A percentile compares a stretch with the other conserved stretches of the same genome.
These are phyloP conservation scores for Simplicillium sp. DNA, from an alignment of 2,329 filamentous ascomycete genomes.

Conservation along the genomic window DNA sequence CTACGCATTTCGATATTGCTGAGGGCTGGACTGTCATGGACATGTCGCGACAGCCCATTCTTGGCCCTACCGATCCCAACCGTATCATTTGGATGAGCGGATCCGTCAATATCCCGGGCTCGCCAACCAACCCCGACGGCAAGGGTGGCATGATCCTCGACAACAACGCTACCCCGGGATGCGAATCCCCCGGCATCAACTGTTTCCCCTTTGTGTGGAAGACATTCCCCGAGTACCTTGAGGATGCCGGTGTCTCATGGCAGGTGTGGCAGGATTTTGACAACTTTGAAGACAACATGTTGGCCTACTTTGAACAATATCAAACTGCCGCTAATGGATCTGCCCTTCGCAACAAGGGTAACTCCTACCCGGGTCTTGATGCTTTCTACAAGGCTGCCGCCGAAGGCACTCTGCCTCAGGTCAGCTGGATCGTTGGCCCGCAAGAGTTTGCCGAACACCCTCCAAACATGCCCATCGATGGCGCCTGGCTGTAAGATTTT, in stretches of 20 bases:
- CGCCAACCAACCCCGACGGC: conserved; percentile 14
- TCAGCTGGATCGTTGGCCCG: conserved; percentile 42
- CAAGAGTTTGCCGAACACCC: conserved; percentile 46
- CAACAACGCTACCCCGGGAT: conserved; percentile 27
- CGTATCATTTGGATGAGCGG: conserved; percentile 26
- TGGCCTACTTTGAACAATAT: conserved; percentile 41
- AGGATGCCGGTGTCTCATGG: conserved; percentile 38
- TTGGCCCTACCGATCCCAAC: conserved; percentile 34
- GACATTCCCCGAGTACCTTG: conserved; percentile 36
- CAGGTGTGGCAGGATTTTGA: conserved; percentile 37
- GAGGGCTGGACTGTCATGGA: conserved; percentile 37
- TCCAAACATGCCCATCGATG: conserved; percentile 41
- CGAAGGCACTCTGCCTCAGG: conserved; percentile 37
- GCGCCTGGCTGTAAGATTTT: conserved; percentile 32
- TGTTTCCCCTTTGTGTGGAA: conserved; percentile 44
- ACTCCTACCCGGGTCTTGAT: conserved; percentile 34
- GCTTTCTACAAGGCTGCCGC: conserved; percentile 38
- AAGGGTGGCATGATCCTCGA: conserved; percentile 37
- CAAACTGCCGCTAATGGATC: conserved; percentile 29
- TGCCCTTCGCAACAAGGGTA: conserved; percentile 30
- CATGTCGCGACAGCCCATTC: conserved; percentile 7
- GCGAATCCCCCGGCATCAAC: conserved; percentile 30
- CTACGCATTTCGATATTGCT: conserved; percentile 43
- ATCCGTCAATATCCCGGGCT: conserved; percentile 37
- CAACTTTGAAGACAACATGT: conserved; percentile 43